Conservation (phyloP, 345 rosid species). For the Eutrema japonicum region DNA sequence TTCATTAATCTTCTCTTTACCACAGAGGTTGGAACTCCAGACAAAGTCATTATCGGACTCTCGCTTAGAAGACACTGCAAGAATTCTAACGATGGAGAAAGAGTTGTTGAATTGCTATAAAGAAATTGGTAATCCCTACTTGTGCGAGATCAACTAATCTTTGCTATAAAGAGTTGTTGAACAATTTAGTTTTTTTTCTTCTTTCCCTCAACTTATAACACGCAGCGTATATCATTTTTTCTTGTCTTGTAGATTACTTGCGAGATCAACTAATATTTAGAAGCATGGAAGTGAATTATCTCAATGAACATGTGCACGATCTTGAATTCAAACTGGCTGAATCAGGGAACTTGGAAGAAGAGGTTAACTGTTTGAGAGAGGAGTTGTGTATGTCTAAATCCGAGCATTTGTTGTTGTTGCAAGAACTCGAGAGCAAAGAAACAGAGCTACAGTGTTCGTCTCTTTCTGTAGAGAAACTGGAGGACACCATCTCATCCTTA, state of each 20-base stretch:
- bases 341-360: conserved; percentile 54
- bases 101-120: conserved; percentile 76
- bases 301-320: conserved; percentile 57
- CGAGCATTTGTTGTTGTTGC: conserved; percentile 51
- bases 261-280: conserved; percentile 76
- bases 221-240: not conserved
- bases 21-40: conserved; percentile 67
- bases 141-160: not conserved
- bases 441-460: conserved; percentile 55
- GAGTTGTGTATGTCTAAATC: conserved; percentile 60
- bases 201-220: conserved; percentile 4
- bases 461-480: conserved; percentile 68
- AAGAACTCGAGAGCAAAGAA: conserved; percentile 68
- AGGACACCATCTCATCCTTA: conserved; percentile 65
- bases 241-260: conserved; percentile 61
- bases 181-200: conserved; percentile 39
- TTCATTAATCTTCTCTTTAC: conserved; percentile 28
- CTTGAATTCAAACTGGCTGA: conserved; percentile 69
- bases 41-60: conserved; percentile 64
- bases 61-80: conserved; percentile 58
- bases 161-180: conserved; percentile 34
- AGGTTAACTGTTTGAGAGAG: conserved; percentile 51
- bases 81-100: conserved; percentile 63
- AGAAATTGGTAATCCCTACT: conserved; percentile 70
- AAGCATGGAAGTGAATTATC: conserved; percentile 57